Evolutionary conservation across 352 stramenopile genomes (phyloP).

Genomic region (Pythium periplocum): DNA sequence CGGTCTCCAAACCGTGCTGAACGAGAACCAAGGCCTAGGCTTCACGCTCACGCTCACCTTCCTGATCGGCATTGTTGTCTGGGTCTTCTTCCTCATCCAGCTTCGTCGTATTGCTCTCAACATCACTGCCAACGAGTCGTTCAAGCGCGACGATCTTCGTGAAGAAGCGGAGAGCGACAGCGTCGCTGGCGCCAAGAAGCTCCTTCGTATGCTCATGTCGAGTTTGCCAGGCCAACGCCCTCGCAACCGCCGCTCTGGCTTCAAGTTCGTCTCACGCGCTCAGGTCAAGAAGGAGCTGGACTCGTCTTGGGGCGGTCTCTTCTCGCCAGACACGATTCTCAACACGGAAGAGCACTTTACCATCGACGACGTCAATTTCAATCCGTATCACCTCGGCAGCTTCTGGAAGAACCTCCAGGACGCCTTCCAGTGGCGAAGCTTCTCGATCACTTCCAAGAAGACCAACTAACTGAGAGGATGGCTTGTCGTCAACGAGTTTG

Average conservation of each 20-base stretch:
- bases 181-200: constrained; percentile 11
- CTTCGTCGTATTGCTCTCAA: constrained; percentile 68
- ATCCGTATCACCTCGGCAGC: constrained; percentile 63
- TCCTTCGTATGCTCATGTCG: constrained; percentile 17
- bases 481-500: not conserved
- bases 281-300: constrained; percentile 59
- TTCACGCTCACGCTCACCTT: constrained; percentile 64
- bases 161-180: constrained; percentile 47
- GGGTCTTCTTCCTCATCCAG: constrained; percentile 72
- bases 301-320: constrained; percentile 68
- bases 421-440: constrained; percentile 28
- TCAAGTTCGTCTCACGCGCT: constrained; percentile 9
- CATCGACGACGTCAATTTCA: constrained; percentile 66
- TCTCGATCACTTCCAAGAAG: not conserved
- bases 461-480: not conserved
- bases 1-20: not conserved
- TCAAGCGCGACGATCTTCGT: constrained; percentile 74
- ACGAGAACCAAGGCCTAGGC: constrained; percentile 50
- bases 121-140: constrained; percentile 73
- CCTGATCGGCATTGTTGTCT: constrained; percentile 56
- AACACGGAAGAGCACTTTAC: constrained; percentile 72
- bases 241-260: not conserved
- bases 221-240: constrained; percentile 23
- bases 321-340: constrained; percentile 61
- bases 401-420: constrained; percentile 62